These are phyloP conservation scores for Vararia minispora DNA, from an alignment of 768 basidiomycete species.

Conservation along the genomic window DNA sequence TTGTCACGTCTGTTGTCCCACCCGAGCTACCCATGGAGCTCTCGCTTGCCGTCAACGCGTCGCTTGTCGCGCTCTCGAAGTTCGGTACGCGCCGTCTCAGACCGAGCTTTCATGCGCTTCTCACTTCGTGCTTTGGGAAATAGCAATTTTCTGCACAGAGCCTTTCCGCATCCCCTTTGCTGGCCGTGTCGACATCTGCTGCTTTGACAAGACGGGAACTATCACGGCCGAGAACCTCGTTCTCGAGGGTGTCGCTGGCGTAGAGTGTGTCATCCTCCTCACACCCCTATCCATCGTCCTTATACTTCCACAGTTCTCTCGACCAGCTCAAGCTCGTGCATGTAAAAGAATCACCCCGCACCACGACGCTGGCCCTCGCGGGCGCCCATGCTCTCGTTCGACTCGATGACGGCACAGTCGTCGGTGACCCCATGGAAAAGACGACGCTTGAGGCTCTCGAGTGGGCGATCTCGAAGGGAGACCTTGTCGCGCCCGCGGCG, in stretches of 20 bases:
- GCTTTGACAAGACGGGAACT: constrained; percentile 99
- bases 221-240: constrained; percentile 95
- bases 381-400: constrained; percentile 92
- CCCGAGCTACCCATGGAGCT: constrained; percentile 98
- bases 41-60: constrained; percentile 91
- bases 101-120: not conserved
- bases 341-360: constrained; percentile 62
- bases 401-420: constrained; percentile 86
- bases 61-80: constrained; percentile 87
- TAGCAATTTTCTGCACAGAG: constrained; percentile 98
- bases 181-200: constrained; percentile 94
- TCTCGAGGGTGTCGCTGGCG: constrained; percentile 85
- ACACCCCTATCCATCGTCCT: constrained; percentile 5
- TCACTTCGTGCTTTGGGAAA: not conserved
- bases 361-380: constrained; percentile 83
- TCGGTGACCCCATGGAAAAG: constrained; percentile 99
- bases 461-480: constrained; percentile 53
- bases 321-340: constrained; percentile 62
- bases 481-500: constrained; percentile 50
- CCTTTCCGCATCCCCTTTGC: constrained; percentile 97
- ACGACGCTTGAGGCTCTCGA: constrained; percentile 85
- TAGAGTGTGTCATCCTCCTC: constrained; percentile 49
- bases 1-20: constrained; percentile 95
- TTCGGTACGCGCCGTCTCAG: constrained; percentile 46
- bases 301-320: constrained; percentile 28